A percentile compares a stretch with the other conserved stretches of the same genome.
Evolutionary conservation across 148 eudicot genomes (phyloP).

Genomic region (Camellia lanceoleosa): DNA sequence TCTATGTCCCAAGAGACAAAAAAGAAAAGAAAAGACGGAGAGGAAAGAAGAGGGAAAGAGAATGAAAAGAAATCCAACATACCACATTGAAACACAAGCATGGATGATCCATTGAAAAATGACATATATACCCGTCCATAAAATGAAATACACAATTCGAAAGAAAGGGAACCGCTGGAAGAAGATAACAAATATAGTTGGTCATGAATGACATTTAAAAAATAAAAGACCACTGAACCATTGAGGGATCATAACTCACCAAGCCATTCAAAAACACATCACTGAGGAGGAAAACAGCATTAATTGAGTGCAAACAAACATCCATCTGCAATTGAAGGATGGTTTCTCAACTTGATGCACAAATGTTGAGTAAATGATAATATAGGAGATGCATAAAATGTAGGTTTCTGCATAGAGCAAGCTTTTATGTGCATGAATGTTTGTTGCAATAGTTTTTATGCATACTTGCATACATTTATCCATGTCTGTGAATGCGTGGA

Average conservation of each 20-base stretch:
- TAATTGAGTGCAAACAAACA: constrained; percentile 41
- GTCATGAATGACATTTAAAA: background rate
- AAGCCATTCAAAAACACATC: constrained; percentile 36
- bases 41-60: background rate
- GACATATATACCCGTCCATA: constrained; percentile 64
- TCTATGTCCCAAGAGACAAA: background rate
- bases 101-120: constrained; percentile 86
- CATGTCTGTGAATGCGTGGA: background rate
- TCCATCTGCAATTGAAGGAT: constrained; percentile 26
- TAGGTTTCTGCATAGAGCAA: background rate
- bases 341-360: constrained; percentile 5
- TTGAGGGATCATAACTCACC: constrained; percentile 25
- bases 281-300: constrained; percentile 45
- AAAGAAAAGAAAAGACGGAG: background rate
- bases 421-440: background rate
- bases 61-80: constrained; percentile 15
- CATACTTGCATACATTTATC: background rate
- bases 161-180: constrained; percentile 75
- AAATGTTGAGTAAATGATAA: background rate
- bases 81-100: constrained; percentile 55
- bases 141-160: constrained; percentile 65
- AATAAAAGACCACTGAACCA: background rate
- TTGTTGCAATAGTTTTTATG: too few species aligned
- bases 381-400: background rate
- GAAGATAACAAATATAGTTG: constrained; percentile 1